phyloP scores from a whole-genome alignment of 257 asterid species.

The Capsicum chinense region DNA sequence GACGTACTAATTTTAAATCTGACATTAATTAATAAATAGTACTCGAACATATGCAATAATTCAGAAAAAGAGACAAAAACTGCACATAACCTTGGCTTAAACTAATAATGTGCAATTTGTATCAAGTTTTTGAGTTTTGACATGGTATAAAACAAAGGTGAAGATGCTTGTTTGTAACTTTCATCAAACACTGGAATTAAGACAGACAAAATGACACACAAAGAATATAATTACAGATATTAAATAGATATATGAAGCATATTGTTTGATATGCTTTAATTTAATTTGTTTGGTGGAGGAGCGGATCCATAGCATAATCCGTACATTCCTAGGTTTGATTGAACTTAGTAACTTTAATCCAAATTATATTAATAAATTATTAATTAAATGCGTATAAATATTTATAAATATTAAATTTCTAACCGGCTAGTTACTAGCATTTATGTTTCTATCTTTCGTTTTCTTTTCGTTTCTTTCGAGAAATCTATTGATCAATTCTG shows the following conservation, averaged over 20 bases:
- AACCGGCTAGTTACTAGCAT: no score
- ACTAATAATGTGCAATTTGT: not conserved
- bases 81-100: not conserved
- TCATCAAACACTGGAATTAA: not conserved
- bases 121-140: not conserved
- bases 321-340: no score
- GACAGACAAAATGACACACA: not conserved
- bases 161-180: constrained; percentile 11
- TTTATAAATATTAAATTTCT: no score
- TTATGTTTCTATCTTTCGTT: no score
- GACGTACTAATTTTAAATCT: not conserved
- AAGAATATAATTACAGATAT: not conserved
- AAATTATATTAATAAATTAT: no score
- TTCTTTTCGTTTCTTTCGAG: no score
- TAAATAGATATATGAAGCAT: not conserved
- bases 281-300: not conserved
- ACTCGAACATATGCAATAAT: constrained; percentile 14
- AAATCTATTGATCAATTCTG: no score
- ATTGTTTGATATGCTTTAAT: not conserved
- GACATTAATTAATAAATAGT: not conserved
- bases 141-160: not conserved
- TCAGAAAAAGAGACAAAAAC: constrained; percentile 16
- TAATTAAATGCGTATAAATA: no score
- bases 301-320: no score
- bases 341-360: not conserved